Conservation (phyloP, 805 yeast genomes). For the Yarrowia sp. region DNA sequence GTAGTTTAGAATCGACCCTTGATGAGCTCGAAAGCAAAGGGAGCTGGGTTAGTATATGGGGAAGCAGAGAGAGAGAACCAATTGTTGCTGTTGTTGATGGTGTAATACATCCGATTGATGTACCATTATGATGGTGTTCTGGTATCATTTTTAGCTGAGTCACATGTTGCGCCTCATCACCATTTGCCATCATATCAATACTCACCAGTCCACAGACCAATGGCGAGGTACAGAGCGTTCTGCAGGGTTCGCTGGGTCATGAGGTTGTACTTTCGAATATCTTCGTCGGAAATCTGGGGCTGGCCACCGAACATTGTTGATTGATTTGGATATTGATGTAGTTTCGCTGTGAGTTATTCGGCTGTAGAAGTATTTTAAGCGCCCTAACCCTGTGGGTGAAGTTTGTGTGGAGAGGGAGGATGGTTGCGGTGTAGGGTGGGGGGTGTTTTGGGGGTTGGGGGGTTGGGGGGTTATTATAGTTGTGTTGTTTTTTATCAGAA, state of each 20-base stretch:
- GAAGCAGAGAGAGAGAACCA: neutral
- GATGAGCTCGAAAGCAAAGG: slow-evolving; percentile 41
- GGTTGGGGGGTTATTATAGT: neutral
- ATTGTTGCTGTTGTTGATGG: too few relatives aligned
- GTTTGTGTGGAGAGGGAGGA: neutral
- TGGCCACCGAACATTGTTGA: slow-evolving; percentile 40
- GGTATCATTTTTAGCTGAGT: too few relatives aligned
- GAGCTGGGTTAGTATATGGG: slow-evolving; percentile 33
- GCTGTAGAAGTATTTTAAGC: neutral
- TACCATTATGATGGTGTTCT: too few relatives aligned
- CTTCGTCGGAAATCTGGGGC: slow-evolving; percentile 42
- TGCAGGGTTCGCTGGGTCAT: slow-evolving; percentile 36
- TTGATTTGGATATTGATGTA: slow-evolving; percentile 4
- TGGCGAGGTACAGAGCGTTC: slow-evolving; percentile 38
- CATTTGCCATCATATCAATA: neutral
- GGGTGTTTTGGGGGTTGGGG: neutral
- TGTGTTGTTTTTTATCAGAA: too few relatives aligned
- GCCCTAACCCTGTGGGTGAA: slow-evolving; percentile 23
- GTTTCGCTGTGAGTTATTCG: neutral
- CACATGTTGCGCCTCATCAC: too few relatives aligned
- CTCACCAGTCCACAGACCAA: slow-evolving; percentile 42
- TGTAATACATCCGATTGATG: too few relatives aligned
- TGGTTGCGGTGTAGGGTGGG: too few relatives aligned
- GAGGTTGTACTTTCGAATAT: slow-evolving; percentile 36
- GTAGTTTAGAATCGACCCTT: slow-evolving; percentile 38